Conservation (phyloP, 331 rosid species). For the Malus hybrid region DNA sequence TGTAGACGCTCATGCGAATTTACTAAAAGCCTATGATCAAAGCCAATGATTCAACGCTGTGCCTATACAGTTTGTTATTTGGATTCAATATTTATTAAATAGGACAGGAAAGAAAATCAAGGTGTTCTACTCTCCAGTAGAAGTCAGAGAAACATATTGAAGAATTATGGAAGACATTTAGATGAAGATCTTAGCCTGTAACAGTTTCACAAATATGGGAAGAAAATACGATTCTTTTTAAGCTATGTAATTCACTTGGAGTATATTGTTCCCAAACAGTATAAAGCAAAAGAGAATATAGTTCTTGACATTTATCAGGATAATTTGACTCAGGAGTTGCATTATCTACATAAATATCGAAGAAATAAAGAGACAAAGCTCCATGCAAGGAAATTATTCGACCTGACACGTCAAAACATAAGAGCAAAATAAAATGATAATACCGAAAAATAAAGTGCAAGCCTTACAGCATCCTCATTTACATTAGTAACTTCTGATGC, state of each 20-base stretch:
- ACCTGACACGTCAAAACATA: not conserved
- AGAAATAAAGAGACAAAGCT: not conserved
- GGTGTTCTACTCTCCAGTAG: not conserved
- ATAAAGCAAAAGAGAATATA: not conserved
- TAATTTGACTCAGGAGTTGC: not conserved
- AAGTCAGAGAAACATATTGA: not conserved
- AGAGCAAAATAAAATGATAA: not conserved
- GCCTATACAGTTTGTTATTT: not conserved
- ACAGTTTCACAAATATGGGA: not conserved
- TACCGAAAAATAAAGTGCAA: not conserved
- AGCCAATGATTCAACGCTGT: not conserved
- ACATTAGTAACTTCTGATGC: conserved; percentile 41
- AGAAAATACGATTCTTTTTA: not conserved
- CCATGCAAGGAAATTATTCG: not conserved
- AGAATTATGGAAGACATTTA: not conserved
- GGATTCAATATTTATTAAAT: not conserved
- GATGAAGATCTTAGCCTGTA: not conserved
- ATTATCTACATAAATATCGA: not conserved
- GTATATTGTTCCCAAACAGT: not conserved
- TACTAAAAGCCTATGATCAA: not conserved
- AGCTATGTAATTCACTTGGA: not conserved
- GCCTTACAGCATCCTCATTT: conserved; percentile 27
- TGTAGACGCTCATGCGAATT: not conserved
- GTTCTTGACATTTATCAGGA: not conserved
- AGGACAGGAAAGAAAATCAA: not conserved